Base-by-base conservation (phyloP, 176 grass and related monocot species). In the Tillandsia fasciculata region DNA sequence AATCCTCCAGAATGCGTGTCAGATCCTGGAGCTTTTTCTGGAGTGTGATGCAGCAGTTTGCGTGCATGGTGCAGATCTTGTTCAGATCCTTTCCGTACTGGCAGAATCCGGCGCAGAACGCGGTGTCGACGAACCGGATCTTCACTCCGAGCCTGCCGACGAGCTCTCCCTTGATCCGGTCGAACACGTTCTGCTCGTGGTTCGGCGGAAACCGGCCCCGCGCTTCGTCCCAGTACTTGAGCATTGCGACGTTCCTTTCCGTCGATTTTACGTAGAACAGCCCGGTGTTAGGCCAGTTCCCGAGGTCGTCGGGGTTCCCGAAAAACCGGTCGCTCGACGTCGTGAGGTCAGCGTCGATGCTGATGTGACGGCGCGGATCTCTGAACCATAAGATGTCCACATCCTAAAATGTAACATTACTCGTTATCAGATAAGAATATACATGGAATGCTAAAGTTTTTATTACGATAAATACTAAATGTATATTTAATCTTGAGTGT, bases 281-380 rank as follows among this genome's bases (percentile, higher is more conserved):
- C 0, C 92, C 92, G 3, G 88, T 96, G 81, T 96, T 91, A 0
- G 92, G 92, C 74, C 74, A 76, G 74, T 87, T 91, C 69, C 51
- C 2, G 12, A 89, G 64, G 15, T 71, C 58, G 26, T 86, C 81
- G 0, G 85, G 78, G 68, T 85, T 65, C 0, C 92, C 92, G 11
- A 72, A 64, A 73, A 87, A 91, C 1, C 59, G 24, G 54, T 96
- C 88, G 57, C 72, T 72, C n/a, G 85, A 86, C 50, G 82, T 49
- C 2, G 64, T 79, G 58, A 96, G 76, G 72, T 96, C 92, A 0
- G 88, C 92, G 56, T 96, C 88, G 9, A 66, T 81, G 8, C 80
- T 87, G 28, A 96, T 73, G 52, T 91, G 72, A 59, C 80, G 83
- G 23, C 91, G 78, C 18, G 92, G 92, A 52, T 96, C 82, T 2